A percentile compares a stretch with the other conserved stretches of the same genome.
phyloP scores from a whole-genome alignment of 352 stramenopile species.

The Pythium scleroteichum region DNA sequence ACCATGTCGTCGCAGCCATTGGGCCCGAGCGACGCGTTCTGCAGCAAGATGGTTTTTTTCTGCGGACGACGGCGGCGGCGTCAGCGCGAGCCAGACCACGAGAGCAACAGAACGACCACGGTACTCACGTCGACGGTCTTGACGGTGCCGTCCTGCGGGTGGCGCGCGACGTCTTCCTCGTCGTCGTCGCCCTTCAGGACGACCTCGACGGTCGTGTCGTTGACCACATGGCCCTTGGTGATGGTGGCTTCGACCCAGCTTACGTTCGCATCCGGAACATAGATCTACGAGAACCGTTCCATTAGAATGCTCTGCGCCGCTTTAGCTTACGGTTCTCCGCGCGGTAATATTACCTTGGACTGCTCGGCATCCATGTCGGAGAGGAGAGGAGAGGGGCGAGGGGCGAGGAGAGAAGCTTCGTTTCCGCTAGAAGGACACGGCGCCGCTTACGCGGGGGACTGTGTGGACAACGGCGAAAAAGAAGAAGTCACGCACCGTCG shows the following conservation, averaged over 20 bases:
- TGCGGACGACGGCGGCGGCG: conserved; percentile 19
- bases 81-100: neutral
- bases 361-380: conserved; percentile 35
- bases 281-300: conserved; percentile 50
- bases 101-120: neutral
- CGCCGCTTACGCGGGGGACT: conserved; percentile 9
- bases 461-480: conserved; percentile 36
- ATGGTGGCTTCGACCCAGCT: conserved; percentile 84
- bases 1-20: conserved; percentile 86
- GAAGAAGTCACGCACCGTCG: conserved; percentile 22
- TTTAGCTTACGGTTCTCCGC: no score
- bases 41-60: conserved; percentile 78
- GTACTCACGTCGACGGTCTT: conserved; percentile 51
- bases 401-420: conserved; percentile 4
- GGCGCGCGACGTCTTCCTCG: conserved; percentile 67
- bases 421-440: conserved; percentile 15
- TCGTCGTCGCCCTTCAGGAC: conserved; percentile 65
- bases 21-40: conserved; percentile 53
- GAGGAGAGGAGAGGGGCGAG: neutral
- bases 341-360: conserved; percentile 38
- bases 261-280: conserved; percentile 78
- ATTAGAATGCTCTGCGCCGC: no score
- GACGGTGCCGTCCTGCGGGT: conserved; percentile 52
- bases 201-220: conserved; percentile 80
- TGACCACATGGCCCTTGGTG: conserved; percentile 79